Base-by-base conservation (phyloP, 805 yeast genomes). In the Candida multigemmis region DNA sequence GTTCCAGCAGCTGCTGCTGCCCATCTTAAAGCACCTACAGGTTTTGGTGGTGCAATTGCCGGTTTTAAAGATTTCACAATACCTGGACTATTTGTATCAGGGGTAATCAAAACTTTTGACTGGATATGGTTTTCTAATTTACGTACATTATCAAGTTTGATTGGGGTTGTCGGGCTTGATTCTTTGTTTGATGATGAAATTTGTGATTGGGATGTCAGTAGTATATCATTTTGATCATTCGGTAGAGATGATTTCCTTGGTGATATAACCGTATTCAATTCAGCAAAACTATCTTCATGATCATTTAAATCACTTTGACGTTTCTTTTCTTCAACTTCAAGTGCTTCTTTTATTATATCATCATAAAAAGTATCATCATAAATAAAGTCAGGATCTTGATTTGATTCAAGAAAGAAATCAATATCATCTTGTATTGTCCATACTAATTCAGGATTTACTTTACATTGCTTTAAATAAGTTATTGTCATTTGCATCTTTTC, bases 11-110 rank as follows among this genome's bases (percentile, higher is more conserved):
- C 76, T 4, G 74, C 74, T 1, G 73, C 55, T 0, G 77, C 60
- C 60, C 76, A 73, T 41, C 72, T 72, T 28, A 73, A 48, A 25
- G 67, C 71, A 9, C 73, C 72, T 6, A 66, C 58, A 6, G 74
- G 72, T 38, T 65, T 65, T 5, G 65, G 48, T 8, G 77, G 78
- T 5, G 69, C 56, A 3, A 70, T 53, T 2, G 78, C 75, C 1
- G 79, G 78, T 41, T 68, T 71, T 36, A 70, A 46, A 5, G 56
- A 58, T 26, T 59, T 59, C 19, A 61, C 50, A 16, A 61, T 60
- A 4, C 54, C 66, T 3, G 65, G 61, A 22, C 56, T 55, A 0
- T 57, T 34, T 5, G 49, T 29, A 11, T 59, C 65, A 6, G 52
- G 50, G 11, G 47, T 41, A 1, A 36, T 24, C 21, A 14, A 25